Percentiles rank a stretch among this genome's conserved stretches.
Evolutionary conservation across 1,284 basidiomycete species (phyloP).

Genomic region (Melampsora larici-populina): DNA sequence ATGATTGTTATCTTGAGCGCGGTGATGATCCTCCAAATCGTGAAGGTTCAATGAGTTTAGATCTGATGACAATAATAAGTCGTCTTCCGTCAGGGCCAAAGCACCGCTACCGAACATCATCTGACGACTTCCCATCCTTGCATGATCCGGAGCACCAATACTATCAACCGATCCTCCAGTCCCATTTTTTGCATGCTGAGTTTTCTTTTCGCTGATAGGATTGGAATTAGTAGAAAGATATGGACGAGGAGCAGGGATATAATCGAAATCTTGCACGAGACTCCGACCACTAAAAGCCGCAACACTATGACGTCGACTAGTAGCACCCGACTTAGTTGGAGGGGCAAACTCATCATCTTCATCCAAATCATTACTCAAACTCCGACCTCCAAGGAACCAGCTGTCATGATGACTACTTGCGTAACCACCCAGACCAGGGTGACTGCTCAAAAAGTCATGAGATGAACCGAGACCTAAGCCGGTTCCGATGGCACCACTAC

Average conservation of each 20-base stretch:
- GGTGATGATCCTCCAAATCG: slow-evolving; percentile 49
- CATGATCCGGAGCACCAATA: no score
- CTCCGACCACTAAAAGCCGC: slow-evolving; percentile 49
- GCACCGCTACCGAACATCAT: slow-evolving; percentile 40
- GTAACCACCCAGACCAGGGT: slow-evolving; percentile 27
- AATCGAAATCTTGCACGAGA: slow-evolving; percentile 47
- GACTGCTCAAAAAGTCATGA: slow-evolving; percentile 46
- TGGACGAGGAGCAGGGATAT: slow-evolving; percentile 44
- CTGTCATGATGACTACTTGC: slow-evolving; percentile 11
- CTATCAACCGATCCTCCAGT: no score
- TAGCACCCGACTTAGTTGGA: slow-evolving; percentile 51
- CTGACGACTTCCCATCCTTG: no score
- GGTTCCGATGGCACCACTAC: slow-evolving; percentile 45
- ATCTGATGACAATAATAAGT: slow-evolving; percentile 50
- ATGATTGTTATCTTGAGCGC: slow-evolving; percentile 13
- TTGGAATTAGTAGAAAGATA: not conserved
- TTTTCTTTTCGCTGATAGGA: slow-evolving; percentile 12
- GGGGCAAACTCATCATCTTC: slow-evolving; percentile 49
- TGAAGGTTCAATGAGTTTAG: slow-evolving; percentile 50
- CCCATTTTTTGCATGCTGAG: not conserved
- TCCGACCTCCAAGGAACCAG: slow-evolving; percentile 39
- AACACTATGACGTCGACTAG: slow-evolving; percentile 50
- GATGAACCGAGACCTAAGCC: slow-evolving; percentile 46
- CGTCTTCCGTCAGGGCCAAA: slow-evolving; percentile 49
- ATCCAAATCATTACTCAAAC: slow-evolving; percentile 46